Evolutionary conservation across 2,329 filamentous ascomycete species (phyloP).

Genomic region (Fusarium dimerum): DNA sequence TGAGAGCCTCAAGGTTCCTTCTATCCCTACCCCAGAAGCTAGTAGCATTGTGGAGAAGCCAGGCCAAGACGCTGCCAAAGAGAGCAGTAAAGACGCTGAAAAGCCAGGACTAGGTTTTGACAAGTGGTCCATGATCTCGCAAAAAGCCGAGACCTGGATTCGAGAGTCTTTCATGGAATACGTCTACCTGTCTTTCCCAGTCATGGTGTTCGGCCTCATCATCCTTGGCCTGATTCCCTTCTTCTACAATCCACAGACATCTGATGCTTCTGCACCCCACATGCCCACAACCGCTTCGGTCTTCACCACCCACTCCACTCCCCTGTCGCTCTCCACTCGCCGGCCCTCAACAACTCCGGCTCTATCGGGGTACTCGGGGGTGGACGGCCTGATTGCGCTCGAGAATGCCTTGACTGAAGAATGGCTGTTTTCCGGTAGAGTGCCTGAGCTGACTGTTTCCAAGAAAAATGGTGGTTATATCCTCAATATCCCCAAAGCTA

Average conservation of each 20-base stretch:
- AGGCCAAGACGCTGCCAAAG: constrained; percentile 7
- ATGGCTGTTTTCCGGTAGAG: constrained; percentile 37
- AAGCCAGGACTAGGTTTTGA: constrained; percentile 8
- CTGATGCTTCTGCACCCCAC: constrained; percentile 19
- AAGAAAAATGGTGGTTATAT: constrained; percentile 52
- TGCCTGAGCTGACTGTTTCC: constrained; percentile 32
- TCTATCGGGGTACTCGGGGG: constrained; percentile 17
- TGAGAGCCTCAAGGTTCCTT: constrained; percentile 47
- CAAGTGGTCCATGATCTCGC: constrained; percentile 15
- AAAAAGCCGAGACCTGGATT: constrained; percentile 9
- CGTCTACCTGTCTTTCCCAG: constrained; percentile 25
- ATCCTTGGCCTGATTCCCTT: constrained; percentile 26
- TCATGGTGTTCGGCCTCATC: constrained; percentile 25
- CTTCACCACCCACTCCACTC: constrained; percentile 27
- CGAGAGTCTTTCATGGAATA: constrained; percentile 18
- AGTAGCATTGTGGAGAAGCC: constrained; percentile 29
- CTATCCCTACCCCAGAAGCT: constrained; percentile 39
- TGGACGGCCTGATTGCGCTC: constrained; percentile 32
- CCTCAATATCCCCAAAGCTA: constrained; percentile 50
- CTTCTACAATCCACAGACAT: constrained; percentile 29
- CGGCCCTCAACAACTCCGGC: constrained; percentile 13
- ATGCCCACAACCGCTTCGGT: constrained; percentile 27
- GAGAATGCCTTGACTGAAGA: constrained; percentile 33
- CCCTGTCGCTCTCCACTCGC: constrained; percentile 17
- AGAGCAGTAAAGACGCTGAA: constrained; percentile 10